A percentile compares a stretch with the other conserved stretches of the same genome.
phyloP scores from a whole-genome alignment of 495 filamentous ascomycete genomes.

The Penicilliopsis zonata region DNA sequence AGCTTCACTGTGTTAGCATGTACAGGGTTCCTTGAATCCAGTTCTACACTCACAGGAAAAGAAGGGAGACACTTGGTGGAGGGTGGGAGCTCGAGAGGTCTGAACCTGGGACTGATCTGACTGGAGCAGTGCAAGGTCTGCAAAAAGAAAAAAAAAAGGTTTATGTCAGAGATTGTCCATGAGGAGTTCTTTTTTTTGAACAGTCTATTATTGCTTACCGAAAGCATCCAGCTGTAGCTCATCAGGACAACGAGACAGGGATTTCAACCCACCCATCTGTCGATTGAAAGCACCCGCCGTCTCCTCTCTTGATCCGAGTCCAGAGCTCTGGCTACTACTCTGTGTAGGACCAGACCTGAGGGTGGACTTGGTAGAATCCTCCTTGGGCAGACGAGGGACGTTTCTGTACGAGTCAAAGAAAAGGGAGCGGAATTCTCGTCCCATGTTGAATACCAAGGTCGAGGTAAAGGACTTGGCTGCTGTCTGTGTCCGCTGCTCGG shows the following conservation, averaged over 20 bases:
- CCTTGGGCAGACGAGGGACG: background rate
- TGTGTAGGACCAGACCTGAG: conserved; percentile 1
- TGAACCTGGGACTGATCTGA: no score
- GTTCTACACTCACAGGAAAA: conserved; percentile 21
- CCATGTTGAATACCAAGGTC: background rate
- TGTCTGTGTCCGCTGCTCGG: conserved; percentile 1
- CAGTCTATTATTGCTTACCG: no score
- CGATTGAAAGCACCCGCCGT: no score
- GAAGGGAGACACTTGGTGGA: conserved; percentile 17
- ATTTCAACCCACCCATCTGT: background rate
- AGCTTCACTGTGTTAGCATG: no score
- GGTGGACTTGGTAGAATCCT: background rate
- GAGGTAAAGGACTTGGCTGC: background rate
- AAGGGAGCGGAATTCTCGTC: background rate
- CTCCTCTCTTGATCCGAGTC: no score
- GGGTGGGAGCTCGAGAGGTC: no score
- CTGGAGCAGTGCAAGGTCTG: conserved; percentile 32
- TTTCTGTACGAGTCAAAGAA: background rate
- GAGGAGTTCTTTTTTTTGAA: no score
- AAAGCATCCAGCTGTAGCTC: conserved; percentile 33
- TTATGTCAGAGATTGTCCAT: no score
- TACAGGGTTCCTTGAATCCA: no score
- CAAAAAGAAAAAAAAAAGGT: conserved; percentile 1
- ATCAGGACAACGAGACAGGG: conserved; percentile 10
- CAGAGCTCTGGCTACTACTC: no score